Percentiles rank a stretch among this genome's conserved stretches.
Evolutionary conservation across 345 rosid genomes (phyloP).

Genomic region (Salix koriyanagi): DNA sequence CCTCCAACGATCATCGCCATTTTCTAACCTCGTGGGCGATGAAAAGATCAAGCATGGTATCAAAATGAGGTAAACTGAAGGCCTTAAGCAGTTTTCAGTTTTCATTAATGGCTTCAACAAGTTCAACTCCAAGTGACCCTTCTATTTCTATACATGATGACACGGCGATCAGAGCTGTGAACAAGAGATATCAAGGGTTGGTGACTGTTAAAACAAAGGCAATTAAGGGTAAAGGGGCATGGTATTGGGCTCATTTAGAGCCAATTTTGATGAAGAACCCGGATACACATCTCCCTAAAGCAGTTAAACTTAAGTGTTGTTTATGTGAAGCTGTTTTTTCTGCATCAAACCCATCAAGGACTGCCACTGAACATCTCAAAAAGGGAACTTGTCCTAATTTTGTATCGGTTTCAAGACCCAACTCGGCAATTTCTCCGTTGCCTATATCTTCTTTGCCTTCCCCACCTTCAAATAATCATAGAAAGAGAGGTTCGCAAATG

Average conservation of each 20-base stretch:
- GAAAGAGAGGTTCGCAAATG: conserved; percentile 37
- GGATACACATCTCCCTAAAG: conserved; percentile 42
- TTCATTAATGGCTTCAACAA: conserved; percentile 24
- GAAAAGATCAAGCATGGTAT: neutral
- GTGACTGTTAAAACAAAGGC: conserved; percentile 24
- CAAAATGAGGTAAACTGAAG: neutral
- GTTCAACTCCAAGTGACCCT: conserved; percentile 25
- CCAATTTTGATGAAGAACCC: conserved; percentile 23
- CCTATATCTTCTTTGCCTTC: conserved; percentile 47
- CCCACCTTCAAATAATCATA: conserved; percentile 27
- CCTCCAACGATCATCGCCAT: neutral
- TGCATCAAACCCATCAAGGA: conserved; percentile 53
- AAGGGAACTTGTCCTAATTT: conserved; percentile 53
- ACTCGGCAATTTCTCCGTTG: conserved; percentile 34
- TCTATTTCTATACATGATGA: conserved; percentile 17
- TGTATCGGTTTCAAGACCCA: conserved; percentile 22
- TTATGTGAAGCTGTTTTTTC: conserved; percentile 52
- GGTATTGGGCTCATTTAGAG: conserved; percentile 37
- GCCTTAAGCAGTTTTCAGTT: neutral
- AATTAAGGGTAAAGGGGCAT: conserved; percentile 32
- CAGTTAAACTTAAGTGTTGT: conserved; percentile 49
- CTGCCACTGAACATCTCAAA: conserved; percentile 57
- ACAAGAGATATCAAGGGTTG: conserved; percentile 28
- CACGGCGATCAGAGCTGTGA: conserved; percentile 14
- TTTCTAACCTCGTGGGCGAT: neutral